A percentile compares a stretch with the other conserved stretches of the same genome.
phyloP scores from a whole-genome alignment of 495 filamentous ascomycete genomes.

The Haplographium delicatum region DNA sequence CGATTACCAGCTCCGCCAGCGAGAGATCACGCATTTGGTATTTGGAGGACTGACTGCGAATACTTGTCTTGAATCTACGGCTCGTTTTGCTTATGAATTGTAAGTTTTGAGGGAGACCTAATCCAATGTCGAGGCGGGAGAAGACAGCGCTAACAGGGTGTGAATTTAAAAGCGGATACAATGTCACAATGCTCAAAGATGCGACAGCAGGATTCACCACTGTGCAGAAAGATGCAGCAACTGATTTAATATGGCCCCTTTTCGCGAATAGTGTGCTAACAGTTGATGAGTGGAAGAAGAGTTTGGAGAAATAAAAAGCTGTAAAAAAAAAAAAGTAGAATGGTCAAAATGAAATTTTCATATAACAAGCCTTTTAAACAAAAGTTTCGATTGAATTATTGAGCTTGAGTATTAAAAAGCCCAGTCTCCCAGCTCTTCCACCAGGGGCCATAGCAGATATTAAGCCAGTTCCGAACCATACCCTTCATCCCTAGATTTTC shows the following conservation, averaged over 20 bases:
- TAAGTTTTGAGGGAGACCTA: constrained; percentile 4
- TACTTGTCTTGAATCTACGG: constrained; percentile 24
- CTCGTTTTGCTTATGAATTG: constrained; percentile 24
- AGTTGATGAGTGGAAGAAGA: constrained; percentile 16
- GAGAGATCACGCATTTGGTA: constrained; percentile 23
- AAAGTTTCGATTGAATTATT: background rate
- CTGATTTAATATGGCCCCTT: constrained; percentile 21
- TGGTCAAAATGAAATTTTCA: too few species aligned
- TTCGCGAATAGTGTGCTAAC: constrained; percentile 20
- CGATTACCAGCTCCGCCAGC: constrained; percentile 26
- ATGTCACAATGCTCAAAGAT: constrained; percentile 18
- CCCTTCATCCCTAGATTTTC: constrained; percentile 16
- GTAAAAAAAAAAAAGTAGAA: too few species aligned
- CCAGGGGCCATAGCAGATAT: constrained; percentile 19
- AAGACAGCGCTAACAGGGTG: background rate
- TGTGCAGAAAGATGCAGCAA: constrained; percentile 14
- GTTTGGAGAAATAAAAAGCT: background rate
- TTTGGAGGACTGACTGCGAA: constrained; percentile 22
- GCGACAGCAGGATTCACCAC: constrained; percentile 14
- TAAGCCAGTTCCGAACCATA: constrained; percentile 18
- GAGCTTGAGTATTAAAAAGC: too few species aligned
- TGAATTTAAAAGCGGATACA: constrained; percentile 10
- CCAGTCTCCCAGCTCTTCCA: constrained; percentile 8
- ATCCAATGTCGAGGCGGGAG: too few species aligned
- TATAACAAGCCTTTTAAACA: too few species aligned